Percentiles rank a stretch among this genome's conserved stretches.
phyloP scores from a whole-genome alignment of 345 rosid genomes.

The Gossypium ekmanianum region DNA sequence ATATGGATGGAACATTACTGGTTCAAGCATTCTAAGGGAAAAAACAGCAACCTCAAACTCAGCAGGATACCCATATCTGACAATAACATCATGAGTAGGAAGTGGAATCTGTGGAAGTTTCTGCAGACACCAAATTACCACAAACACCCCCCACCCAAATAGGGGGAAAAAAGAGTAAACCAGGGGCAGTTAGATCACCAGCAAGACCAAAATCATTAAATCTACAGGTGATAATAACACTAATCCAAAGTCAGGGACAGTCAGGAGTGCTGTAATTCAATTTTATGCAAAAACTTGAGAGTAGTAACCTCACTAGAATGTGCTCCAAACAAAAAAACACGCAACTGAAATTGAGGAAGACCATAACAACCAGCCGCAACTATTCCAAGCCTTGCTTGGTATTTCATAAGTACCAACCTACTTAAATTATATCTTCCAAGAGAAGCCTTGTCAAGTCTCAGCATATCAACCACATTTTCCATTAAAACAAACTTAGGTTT shows the following conservation, averaged over 20 bases:
- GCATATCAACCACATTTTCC: background rate
- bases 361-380: background rate
- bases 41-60: conserved; percentile 69
- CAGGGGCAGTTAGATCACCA: conserved; percentile 16
- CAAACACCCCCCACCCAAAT: background rate
- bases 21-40: background rate
- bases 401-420: background rate
- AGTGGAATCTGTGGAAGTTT: conserved; percentile 92
- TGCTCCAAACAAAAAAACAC: background rate
- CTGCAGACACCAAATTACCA: conserved; percentile 33
- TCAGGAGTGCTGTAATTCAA: conserved; percentile 4
- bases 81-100: conserved; percentile 84
- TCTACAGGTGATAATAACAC: background rate
- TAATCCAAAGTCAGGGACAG: background rate
- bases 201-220: conserved; percentile 7
- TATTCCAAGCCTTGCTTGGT: background rate
- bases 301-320: background rate
- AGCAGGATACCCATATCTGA: conserved; percentile 77
- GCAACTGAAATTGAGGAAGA: background rate
- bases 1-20: conserved; percentile 7
- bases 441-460: background rate
- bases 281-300: background rate
- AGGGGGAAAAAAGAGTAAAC: background rate
- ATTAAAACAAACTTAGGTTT: background rate
- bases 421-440: background rate